Evolutionary conservation across 1,139 yeast species (phyloP).

Genomic region (Kluyveromyces sp.): DNA sequence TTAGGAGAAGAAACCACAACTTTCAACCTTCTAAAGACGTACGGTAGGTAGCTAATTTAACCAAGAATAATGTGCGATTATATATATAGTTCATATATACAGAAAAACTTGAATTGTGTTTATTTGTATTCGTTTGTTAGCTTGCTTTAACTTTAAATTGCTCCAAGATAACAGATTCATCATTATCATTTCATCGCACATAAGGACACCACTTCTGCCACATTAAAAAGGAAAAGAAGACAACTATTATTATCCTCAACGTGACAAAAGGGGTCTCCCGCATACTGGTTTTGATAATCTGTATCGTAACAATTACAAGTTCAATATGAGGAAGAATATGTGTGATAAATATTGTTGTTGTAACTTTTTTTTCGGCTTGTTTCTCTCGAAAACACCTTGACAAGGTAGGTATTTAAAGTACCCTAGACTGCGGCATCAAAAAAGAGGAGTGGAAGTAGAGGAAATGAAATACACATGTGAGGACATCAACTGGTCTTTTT

Average conservation of each 20-base stretch:
- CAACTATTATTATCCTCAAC: no score
- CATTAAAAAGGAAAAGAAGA: not conserved
- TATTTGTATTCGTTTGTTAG: not conserved
- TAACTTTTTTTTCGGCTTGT: no score
- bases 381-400: no score
- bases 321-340: not conserved
- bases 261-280: no score
- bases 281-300: not conserved
- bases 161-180: conserved; percentile 1
- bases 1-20: no score
- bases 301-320: conserved; percentile 1
- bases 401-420: no score
- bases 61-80: conserved; percentile 1
- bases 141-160: not conserved
- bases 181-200: not conserved
- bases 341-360: no score
- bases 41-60: not conserved
- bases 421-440: no score
- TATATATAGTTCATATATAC: conserved; percentile 1
- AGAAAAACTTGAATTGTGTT: conserved; percentile 1
- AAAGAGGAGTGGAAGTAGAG: no score
- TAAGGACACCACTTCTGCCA: not conserved
- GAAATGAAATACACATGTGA: no score
- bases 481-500: no score
- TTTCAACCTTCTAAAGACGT: no score